Evolutionary conservation across 768 basidiomycete species (phyloP).

Genomic region (Amanita rimosa): DNA sequence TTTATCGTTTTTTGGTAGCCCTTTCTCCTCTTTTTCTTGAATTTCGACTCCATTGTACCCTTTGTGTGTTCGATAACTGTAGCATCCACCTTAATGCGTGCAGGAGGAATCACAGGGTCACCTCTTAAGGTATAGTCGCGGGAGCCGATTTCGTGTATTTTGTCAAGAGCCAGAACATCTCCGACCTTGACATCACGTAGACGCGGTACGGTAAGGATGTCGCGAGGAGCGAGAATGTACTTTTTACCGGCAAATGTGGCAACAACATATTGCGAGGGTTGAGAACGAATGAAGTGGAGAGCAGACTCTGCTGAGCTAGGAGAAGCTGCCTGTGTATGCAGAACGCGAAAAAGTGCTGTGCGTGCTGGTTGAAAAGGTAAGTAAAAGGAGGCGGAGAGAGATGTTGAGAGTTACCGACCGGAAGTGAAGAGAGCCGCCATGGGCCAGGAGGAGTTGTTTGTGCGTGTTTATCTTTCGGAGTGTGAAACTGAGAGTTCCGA

Average conservation of each 20-base stretch:
- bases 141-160: constrained; percentile 91
- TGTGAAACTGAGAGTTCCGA: constrained; percentile 38
- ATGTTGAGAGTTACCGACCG: constrained; percentile 14
- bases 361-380: constrained; percentile 9
- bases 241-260: constrained; percentile 80
- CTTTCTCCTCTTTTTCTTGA: constrained; percentile 98
- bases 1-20: constrained; percentile 91
- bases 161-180: constrained; percentile 68
- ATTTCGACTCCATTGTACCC: constrained; percentile 79
- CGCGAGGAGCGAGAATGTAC: constrained; percentile 84
- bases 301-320: constrained; percentile 43
- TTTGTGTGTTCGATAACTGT: constrained; percentile 99
- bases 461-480: constrained; percentile 21
- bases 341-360: constrained; percentile 10
- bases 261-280: constrained; percentile 87
- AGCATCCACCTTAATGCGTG: constrained; percentile 63
- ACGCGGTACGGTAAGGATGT: constrained; percentile 88
- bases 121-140: constrained; percentile 89
- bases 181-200: constrained; percentile 82
- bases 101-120: constrained; percentile 54
- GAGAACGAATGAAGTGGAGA: constrained; percentile 74
- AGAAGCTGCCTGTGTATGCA: constrained; percentile 15
- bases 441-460: constrained; percentile 8
- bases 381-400: background rate
- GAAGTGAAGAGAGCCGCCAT: constrained; percentile 21